A percentile compares a stretch with the other conserved stretches of the same genome.
Evolutionary conservation across 805 yeast genomes (phyloP).

Genomic region (Wickerhamomyces chambardii): DNA sequence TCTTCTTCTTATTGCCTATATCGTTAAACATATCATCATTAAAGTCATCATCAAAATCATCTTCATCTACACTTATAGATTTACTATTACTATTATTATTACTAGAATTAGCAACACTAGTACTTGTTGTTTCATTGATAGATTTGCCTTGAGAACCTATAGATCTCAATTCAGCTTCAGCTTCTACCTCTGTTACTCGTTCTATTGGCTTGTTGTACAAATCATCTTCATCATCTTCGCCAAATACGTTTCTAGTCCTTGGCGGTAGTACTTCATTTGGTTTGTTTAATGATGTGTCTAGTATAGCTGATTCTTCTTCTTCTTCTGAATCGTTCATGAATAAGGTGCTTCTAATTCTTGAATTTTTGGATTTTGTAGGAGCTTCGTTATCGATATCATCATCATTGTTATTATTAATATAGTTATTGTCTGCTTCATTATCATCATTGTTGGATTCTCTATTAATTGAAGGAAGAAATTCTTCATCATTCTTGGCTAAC

Average conservation of each 20-base stretch:
- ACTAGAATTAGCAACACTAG: no score
- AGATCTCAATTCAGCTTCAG: constrained; percentile 15
- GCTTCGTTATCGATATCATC: no score
- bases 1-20: no score
- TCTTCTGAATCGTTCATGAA: constrained; percentile 1
- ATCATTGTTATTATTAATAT: constrained; percentile 7
- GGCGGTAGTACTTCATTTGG: no score
- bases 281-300: no score
- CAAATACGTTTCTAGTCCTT: no score
- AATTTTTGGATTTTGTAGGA: not conserved
- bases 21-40: constrained; percentile 1
- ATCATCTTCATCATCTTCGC: constrained; percentile 19
- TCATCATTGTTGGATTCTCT: not conserved
- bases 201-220: constrained; percentile 10
- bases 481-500: not conserved
- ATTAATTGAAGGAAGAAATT: not conserved
- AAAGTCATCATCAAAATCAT: constrained; percentile 3
- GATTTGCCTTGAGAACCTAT: not conserved
- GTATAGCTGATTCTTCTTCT: no score
- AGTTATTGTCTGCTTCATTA: not conserved
- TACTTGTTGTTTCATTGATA: not conserved
- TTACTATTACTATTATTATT: no score
- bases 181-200: constrained; percentile 5
- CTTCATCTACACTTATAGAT: not conserved
- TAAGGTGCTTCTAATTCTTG: no score